These are phyloP conservation scores for Chenopodium album DNA, from an alignment of 148 eudicot species.

Conservation along the genomic window DNA sequence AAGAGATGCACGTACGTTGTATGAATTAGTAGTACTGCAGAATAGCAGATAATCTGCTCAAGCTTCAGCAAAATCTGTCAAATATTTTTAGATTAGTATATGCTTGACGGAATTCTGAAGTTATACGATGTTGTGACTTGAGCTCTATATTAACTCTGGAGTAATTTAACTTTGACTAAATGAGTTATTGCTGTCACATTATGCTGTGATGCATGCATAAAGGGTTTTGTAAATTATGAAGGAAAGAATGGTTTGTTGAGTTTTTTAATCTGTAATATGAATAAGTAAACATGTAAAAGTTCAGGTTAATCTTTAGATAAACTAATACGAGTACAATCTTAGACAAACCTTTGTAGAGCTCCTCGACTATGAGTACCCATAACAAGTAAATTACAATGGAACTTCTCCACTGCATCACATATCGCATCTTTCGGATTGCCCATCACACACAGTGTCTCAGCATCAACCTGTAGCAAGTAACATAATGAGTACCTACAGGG, in stretches of 20 bases:
- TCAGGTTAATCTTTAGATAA: background rate
- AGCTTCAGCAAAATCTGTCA: background rate
- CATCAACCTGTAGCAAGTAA: conserved; percentile 36
- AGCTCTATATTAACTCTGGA: background rate
- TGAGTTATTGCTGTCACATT: background rate
- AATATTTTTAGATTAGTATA: background rate
- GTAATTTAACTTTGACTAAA: too few relatives aligned
- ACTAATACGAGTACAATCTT: background rate
- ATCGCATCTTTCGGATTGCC: conserved; percentile 67
- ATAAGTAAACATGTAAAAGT: too few relatives aligned
- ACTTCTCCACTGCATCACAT: conserved; percentile 60
- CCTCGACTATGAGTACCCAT: conserved; percentile 62
- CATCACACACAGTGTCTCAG: conserved; percentile 46
- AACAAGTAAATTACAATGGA: conserved; percentile 44
- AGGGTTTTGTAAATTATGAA: too few relatives aligned
- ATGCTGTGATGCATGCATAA: background rate
- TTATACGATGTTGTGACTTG: background rate
- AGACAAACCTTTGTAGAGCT: conserved; percentile 48
- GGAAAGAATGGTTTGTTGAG: too few relatives aligned
- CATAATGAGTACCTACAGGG: background rate
- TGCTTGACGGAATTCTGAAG: background rate
- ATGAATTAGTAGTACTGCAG: too few relatives aligned
- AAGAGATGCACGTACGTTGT: background rate
- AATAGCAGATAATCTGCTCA: background rate
- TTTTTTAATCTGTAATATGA: too few relatives aligned